Evolutionary conservation across 768 basidiomycete species (phyloP).

Genomic region (Heimioporus sp.): DNA sequence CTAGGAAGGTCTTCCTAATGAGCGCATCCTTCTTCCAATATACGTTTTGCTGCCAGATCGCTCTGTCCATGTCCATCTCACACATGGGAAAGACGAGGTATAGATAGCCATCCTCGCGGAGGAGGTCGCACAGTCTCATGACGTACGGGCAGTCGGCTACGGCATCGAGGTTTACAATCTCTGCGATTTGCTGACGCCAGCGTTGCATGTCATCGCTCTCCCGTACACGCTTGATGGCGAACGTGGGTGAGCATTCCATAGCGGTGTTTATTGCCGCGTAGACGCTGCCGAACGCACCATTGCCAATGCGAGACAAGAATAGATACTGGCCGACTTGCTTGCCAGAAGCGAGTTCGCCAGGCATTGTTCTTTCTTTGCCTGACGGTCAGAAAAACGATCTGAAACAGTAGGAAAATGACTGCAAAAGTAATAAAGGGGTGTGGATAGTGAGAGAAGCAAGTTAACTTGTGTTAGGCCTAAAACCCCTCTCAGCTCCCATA

Average conservation of each 20-base stretch:
- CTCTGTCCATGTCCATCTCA: slow-evolving; percentile 63
- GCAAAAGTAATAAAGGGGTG: no score
- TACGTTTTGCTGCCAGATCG: slow-evolving; percentile 44
- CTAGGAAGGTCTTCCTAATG: slow-evolving; percentile 66
- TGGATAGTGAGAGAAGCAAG: no score
- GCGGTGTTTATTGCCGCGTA: slow-evolving; percentile 64
- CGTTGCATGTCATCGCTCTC: slow-evolving; percentile 49
- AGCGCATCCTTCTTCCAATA: slow-evolving; percentile 59
- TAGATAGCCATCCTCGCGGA: slow-evolving; percentile 56
- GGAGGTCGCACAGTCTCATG: slow-evolving; percentile 59
- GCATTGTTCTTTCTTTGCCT: no score
- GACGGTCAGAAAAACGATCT: no score
- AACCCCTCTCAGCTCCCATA: no score
- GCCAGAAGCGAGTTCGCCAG: slow-evolving; percentile 27
- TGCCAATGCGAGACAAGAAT: slow-evolving; percentile 61
- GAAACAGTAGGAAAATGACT: no score
- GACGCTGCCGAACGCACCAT: slow-evolving; percentile 76
- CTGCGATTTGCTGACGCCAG: slow-evolving; percentile 61
- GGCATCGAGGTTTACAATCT: slow-evolving; percentile 53
- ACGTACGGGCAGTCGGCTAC: slow-evolving; percentile 51
- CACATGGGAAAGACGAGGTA: slow-evolving; percentile 68
- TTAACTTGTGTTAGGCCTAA: no score
- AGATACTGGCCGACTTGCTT: slow-evolving; percentile 55
- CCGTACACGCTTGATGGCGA: slow-evolving; percentile 75
- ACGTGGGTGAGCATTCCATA: slow-evolving; percentile 38